Evolutionary conservation across 176 grass and related monocot species (phyloP), one percentile per base, ranked within the genome.

Genomic region (Melocanna baccifera): DNA sequence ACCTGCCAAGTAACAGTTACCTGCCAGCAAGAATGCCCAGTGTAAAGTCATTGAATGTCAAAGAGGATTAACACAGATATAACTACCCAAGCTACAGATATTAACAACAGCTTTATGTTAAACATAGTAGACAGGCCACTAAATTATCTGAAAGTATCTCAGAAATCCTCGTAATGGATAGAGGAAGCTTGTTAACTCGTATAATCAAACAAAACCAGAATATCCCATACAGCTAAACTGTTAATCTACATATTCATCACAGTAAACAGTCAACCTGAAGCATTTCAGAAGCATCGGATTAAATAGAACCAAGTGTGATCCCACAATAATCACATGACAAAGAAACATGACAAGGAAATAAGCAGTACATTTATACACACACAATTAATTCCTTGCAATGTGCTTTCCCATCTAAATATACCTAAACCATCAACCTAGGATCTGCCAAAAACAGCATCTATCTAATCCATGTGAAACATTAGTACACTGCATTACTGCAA

Each of bases 231-330:
- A 7, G 12, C 51, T 4, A 48, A 43, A 70, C 43, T 15, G 12
- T 62, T 20, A 70, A 43, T 19, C 53, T 62, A 19, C 5, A 20
- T 20, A 64, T 47, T 56, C 48, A 69, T 47, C 18, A 25, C 9
- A 78, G 46, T 34, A 58, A 25, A 61, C 34, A 58, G 50, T 20
- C 61, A 87, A 75, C 63, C 34, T 68, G 36, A 75, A 55, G 41
- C 62, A 69, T 42, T 18, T 51, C 39, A 77, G 48, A 26, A 76
- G 12, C 50, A 52, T 61, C 40, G 58, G 29, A 29, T 22, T 4
- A 76, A 69, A 74, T 13, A 22, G 56, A 82, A 42, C n/a, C 34
- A 88, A 70, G 52, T 22, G 8, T 14, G 18, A 25, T 18, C 62
- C 37, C 29, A 76, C 53, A 57, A 13, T 67, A 6, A 67, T 47